These are phyloP conservation scores for Thelonectria olida DNA, from an alignment of 2,329 filamentous ascomycete genomes.

Conservation along the genomic window DNA sequence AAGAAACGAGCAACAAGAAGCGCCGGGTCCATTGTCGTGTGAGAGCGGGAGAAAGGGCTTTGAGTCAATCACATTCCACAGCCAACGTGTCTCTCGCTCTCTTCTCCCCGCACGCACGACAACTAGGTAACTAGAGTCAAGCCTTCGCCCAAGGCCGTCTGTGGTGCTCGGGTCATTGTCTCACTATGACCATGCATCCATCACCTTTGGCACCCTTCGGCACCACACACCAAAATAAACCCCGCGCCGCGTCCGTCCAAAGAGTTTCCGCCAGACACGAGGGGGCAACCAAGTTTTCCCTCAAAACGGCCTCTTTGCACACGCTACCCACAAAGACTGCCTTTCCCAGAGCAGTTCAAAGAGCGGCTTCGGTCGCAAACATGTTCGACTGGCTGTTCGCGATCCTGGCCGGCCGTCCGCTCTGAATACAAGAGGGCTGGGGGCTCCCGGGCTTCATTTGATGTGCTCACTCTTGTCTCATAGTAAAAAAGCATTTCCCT, in stretches of 20 bases:
- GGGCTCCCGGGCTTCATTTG: slow-evolving; percentile 10
- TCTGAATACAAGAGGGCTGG: slow-evolving; percentile 33
- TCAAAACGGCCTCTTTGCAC: slow-evolving; percentile 25
- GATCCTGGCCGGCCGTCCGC: slow-evolving; percentile 26
- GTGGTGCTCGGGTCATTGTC: slow-evolving; percentile 27
- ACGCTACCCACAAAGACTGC: slow-evolving; percentile 28
- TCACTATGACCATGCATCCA: slow-evolving; percentile 24
- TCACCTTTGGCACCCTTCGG: not conserved
- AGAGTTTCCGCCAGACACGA: slow-evolving; percentile 18
- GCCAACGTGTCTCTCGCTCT: slow-evolving; percentile 19
- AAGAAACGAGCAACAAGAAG: slow-evolving; percentile 8
- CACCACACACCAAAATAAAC: slow-evolving; percentile 30
- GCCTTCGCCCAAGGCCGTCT: slow-evolving; percentile 24
- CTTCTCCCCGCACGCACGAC: not conserved
- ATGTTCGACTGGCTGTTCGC: slow-evolving; percentile 34
- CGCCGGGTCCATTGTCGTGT: slow-evolving; percentile 26
- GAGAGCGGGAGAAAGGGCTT: slow-evolving; percentile 12
- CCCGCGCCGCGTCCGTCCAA: slow-evolving; percentile 36
- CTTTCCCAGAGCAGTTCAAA: slow-evolving; percentile 40
- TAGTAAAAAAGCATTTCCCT: not conserved
- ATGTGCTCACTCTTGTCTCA: not conserved
- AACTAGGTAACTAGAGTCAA: slow-evolving; percentile 20
- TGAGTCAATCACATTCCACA: slow-evolving; percentile 43
- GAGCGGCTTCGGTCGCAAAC: slow-evolving; percentile 40
- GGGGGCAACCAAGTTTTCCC: slow-evolving; percentile 6